phyloP scores from a whole-genome alignment of 1,284 basidiomycete genomes.

The Wallemia hederae region DNA sequence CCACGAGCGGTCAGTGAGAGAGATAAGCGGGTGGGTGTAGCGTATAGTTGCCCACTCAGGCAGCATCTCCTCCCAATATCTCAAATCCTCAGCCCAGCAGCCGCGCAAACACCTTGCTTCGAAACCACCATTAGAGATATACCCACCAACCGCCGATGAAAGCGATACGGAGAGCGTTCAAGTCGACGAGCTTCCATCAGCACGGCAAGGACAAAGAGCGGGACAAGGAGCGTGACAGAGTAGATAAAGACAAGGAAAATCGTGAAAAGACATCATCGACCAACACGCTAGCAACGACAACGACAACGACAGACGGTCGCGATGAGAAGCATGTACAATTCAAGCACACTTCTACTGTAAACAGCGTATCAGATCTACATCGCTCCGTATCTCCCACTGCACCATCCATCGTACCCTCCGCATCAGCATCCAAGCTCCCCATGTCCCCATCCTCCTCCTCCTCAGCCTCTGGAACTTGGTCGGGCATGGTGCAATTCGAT shows the following conservation, averaged over 20 bases:
- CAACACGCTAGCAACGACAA: background rate
- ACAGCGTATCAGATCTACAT: background rate
- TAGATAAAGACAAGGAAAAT: too few relatives aligned
- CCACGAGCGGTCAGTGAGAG: too few relatives aligned
- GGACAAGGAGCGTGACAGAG: too few relatives aligned
- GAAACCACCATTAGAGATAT: background rate
- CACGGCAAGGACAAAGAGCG: too few relatives aligned
- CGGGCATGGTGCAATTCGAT: conserved; percentile 20
- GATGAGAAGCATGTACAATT: background rate
- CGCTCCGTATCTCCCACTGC: background rate
- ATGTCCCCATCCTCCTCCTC: background rate
- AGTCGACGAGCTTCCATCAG: background rate
- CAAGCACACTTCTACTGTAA: background rate
- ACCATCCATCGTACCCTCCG: background rate
- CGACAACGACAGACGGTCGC: background rate
- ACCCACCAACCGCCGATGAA: background rate
- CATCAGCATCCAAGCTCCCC: background rate
- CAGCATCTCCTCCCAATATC: too few relatives aligned
- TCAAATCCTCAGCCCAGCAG: too few relatives aligned
- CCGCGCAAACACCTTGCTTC: too few relatives aligned
- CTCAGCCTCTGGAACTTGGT: background rate
- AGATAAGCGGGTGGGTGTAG: too few relatives aligned
- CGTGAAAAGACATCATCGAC: too few relatives aligned
- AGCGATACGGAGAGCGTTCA: background rate
- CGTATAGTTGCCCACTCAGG: too few relatives aligned